Base-by-base conservation (phyloP, 2,329 filamentous ascomycete species). In the Fusarium liriodendri region DNA sequence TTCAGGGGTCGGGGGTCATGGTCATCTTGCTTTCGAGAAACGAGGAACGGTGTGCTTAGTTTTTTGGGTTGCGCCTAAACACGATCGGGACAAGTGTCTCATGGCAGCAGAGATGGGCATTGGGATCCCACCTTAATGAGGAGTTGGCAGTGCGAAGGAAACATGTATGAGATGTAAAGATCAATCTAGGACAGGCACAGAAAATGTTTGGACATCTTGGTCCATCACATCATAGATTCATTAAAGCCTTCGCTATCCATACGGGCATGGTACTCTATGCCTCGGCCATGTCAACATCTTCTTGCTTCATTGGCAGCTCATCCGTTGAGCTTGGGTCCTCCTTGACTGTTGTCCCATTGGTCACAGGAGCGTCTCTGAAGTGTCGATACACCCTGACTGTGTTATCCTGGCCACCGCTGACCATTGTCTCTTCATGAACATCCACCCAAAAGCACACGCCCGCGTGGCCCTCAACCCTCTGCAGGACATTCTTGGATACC, bases 401-500 rank as follows among this genome's bases (percentile, higher is more conserved):
- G 65, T 85, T 83, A 71, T 91, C 89, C 80, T 90, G 85, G 1
- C 89, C 89, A 13, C 86, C 87, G 72, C 87, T 90, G 29, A 87
- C 89, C 87, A 91, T 88, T 16, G 85, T 87, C 63, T 87, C 85
- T 20, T 87, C 87, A 72, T 87, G 82, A 5, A 90, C 86, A 71
- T 93, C 90, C 29, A 92, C 90, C 89, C 90, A 92, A 78, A 92
- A 91, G 71, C 90, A 91, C 32, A 91, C 89, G 22, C 88, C 89
- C 37, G 86, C 81, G 40, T 89, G 89, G 2, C 83, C 83, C 33
- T 80, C 79, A 10, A 92, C 83, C 16, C 88, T 85, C 86, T 98
- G 95, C 22, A 98, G 85, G 3, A 97, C 85, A 64, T 93, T 91
- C 83, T 98, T 99, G 79, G 87, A 94, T 70, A 90, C 91, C 16